Base-by-base conservation (phyloP, 257 asterid genomes). In the Echites panduratus region DNA sequence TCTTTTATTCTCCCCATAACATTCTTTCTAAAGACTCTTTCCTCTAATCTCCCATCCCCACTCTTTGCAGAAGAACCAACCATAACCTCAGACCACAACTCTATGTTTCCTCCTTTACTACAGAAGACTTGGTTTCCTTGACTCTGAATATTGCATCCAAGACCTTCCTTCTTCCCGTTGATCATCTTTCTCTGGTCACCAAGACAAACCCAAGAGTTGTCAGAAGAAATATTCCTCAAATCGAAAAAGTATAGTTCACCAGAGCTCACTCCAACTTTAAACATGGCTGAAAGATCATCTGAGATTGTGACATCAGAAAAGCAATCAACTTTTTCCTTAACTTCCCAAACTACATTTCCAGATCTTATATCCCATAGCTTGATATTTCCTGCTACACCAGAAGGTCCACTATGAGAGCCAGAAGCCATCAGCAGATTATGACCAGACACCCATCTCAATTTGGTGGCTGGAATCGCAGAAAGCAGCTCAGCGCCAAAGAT, bases 381-480 rank as follows among this genome's bases (percentile, higher is more conserved):
- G 69, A 95, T 87, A 67, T 86, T 87, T 24, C 99, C 99, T 0
- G 68, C 65, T 2, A 95, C 96, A 57, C 99, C 98, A 14, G 90
- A 84, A 4, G 96, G 92, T 6, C 97, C 97, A 48, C 98, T 83
- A 76, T 95, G 99, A 29, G 97, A 90, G 22, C 99, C 99, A 0
- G 96, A 84, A 49, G 98, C 98, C 98, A 95, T 92, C 77, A 95
- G 81, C 85, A 95, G 76, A 73, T 88, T 95, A 70, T 87, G 95
- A 68, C 82, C 74, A 0, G 93, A 56, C 45, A 90, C 70, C 99
- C 99, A 95, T 49, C 79, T 86, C 35, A 95, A 49, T 78, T 92
- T 95, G 6, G 99, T 95, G 0, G 99, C 87, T 10, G 99, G 99
- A 70, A 95, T 91, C 0, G 93, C 99, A 0, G 99, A 95, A 74